A percentile compares a stretch with the other conserved stretches of the same genome.
phyloP scores from a whole-genome alignment of 2,329 filamentous ascomycete species.

The Pseudogymnoascus sp. region DNA sequence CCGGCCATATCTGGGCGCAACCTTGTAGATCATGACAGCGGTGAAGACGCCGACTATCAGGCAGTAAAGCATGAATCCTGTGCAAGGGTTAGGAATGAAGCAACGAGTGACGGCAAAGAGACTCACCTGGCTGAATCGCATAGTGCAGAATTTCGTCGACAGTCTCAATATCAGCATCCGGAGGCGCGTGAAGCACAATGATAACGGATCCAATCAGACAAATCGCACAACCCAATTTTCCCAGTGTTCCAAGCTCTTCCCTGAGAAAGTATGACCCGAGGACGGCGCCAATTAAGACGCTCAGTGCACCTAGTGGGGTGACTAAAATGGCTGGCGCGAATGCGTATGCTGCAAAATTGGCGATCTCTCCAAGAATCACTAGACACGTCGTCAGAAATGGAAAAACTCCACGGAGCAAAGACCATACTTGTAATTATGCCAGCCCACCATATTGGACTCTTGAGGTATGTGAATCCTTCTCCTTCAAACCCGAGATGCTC shows the following conservation, averaged over 20 bases:
- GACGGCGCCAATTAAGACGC: conserved; percentile 90
- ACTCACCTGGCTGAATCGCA: conserved; percentile 80
- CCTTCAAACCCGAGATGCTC: conserved; percentile 93
- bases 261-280: conserved; percentile 90
- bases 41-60: conserved; percentile 74
- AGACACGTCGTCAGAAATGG: conserved; percentile 22
- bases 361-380: conserved; percentile 91
- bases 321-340: conserved; percentile 98
- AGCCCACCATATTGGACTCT: conserved; percentile 95
- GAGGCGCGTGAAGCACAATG: conserved; percentile 93
- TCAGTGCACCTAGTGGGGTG: conserved; percentile 86
- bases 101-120: neutral
- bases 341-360: conserved; percentile 96
- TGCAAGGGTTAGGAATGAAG: neutral
- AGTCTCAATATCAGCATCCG: conserved; percentile 83
- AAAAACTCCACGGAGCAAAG: conserved; percentile 9
- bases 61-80: conserved; percentile 88
- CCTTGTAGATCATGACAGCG: conserved; percentile 89
- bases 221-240: conserved; percentile 91
- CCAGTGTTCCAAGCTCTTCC: conserved; percentile 82
- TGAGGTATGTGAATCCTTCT: conserved; percentile 89
- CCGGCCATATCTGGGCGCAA: conserved; percentile 84
- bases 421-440: conserved; percentile 79
- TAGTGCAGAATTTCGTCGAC: conserved; percentile 88
- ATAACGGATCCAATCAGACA: conserved; percentile 95